Conservation (phyloP, 768 basidiomycete species). For the Mycena floridula region DNA sequence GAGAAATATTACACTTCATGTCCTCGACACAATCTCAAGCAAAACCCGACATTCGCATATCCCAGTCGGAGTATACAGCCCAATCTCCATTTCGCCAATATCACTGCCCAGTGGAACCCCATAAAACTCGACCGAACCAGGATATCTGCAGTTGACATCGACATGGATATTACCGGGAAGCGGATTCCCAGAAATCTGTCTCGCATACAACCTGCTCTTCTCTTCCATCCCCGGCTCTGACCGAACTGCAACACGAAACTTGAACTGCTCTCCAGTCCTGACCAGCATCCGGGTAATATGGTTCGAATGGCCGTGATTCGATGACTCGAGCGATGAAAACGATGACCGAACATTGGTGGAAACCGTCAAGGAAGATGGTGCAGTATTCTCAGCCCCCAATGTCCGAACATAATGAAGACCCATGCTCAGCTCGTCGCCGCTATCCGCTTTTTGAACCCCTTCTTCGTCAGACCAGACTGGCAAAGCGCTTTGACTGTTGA, state of each 20-base stretch:
- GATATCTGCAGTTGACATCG: constrained; percentile 39
- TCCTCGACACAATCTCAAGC: constrained; percentile 37
- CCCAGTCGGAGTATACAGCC: constrained; percentile 44
- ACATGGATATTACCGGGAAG: constrained; percentile 53
- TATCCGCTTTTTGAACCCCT: constrained; percentile 30
- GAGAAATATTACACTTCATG: neutral
- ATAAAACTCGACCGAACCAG: constrained; percentile 49
- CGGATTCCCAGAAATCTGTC: constrained; percentile 42
- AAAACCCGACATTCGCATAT: constrained; percentile 48
- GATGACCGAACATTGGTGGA: constrained; percentile 42
- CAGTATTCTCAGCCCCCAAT: constrained; percentile 46
- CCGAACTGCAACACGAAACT: constrained; percentile 39
- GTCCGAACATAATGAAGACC: constrained; percentile 68
- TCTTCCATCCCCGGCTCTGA: constrained; percentile 12
- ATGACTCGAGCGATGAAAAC: constrained; percentile 60
- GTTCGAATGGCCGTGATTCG: constrained; percentile 30
- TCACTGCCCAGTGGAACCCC: constrained; percentile 47
- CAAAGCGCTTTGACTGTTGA: constrained; percentile 62
- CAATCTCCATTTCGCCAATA: constrained; percentile 48
- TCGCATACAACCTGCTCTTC: constrained; percentile 37
- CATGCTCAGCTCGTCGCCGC: constrained; percentile 60
- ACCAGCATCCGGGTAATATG: constrained; percentile 40
- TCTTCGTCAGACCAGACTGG: constrained; percentile 35
- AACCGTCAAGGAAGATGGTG: constrained; percentile 26
- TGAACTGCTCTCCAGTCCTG: constrained; percentile 53